A percentile compares a stretch with the other conserved stretches of the same genome.
These are phyloP conservation scores for Paramecium sexaurelia DNA, from an alignment of 73 alveolate species.

Conservation along the genomic window DNA sequence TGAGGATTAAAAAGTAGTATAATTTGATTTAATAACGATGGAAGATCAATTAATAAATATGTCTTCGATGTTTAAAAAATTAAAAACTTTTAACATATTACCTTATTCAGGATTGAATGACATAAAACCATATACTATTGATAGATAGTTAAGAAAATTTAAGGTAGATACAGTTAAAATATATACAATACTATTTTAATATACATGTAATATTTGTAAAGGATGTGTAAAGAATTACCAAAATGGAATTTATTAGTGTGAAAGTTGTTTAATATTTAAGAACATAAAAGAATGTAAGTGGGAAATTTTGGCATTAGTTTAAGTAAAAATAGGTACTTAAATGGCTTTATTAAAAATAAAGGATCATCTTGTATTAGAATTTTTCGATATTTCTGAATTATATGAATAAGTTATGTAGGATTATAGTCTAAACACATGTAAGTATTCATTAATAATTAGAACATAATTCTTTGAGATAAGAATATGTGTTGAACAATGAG, in stretches of 20 bases:
- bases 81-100: background rate
- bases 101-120: background rate
- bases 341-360: background rate
- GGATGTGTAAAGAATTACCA: background rate
- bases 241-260: background rate
- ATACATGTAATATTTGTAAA: background rate
- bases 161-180: background rate
- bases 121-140: slow-evolving; percentile 23
- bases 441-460: background rate
- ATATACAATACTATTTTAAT: background rate
- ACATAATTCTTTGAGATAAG: background rate
- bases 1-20: background rate
- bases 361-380: background rate
- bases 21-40: background rate
- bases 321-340: background rate
- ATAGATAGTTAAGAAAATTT: slow-evolving; percentile 36
- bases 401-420: background rate
- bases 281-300: background rate
- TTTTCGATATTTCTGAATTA: background rate
- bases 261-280: background rate
- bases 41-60: background rate
- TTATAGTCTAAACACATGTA: background rate
- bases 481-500: background rate
- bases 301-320: slow-evolving; percentile 1
- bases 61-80: background rate